These are phyloP conservation scores for Trichoderma sp. DNA, from an alignment of 2,329 filamentous ascomycete genomes.

Conservation along the genomic window DNA sequence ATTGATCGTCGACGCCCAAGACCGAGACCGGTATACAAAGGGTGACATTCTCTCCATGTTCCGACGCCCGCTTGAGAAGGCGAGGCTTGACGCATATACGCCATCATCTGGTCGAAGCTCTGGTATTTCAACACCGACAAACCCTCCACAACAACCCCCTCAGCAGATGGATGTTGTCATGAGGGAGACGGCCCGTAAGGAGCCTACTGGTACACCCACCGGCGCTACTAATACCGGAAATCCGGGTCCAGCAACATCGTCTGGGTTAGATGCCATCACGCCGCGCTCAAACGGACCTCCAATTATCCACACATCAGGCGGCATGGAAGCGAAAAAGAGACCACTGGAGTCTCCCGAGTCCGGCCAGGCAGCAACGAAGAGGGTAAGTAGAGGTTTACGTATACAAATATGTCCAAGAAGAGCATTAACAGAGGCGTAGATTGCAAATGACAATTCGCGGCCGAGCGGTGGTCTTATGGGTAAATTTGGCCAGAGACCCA, in stretches of 20 bases:
- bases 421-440: slow-evolving; percentile 34
- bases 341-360: slow-evolving; percentile 41
- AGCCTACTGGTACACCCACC: background rate
- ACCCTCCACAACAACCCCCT: background rate
- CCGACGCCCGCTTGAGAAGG: slow-evolving; percentile 44
- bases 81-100: slow-evolving; percentile 32
- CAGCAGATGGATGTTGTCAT: slow-evolving; percentile 24
- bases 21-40: slow-evolving; percentile 73
- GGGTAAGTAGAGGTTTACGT: slow-evolving; percentile 38
- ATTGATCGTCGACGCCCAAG: slow-evolving; percentile 78
- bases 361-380: slow-evolving; percentile 40
- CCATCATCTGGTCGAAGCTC: background rate
- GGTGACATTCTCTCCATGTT: slow-evolving; percentile 58
- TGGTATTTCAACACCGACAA: background rate
- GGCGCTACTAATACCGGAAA: slow-evolving; percentile 12
- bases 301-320: slow-evolving; percentile 40
- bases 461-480: slow-evolving; percentile 37
- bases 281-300: slow-evolving; percentile 38
- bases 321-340: slow-evolving; percentile 44
- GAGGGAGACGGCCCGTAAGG: slow-evolving; percentile 11
- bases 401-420: background rate
- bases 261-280: slow-evolving; percentile 1
- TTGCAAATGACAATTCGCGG: slow-evolving; percentile 35
- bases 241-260: background rate
- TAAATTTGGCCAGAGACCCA: slow-evolving; percentile 40